Evolutionary conservation across 805 yeast species (phyloP), one percentile per base, ranked within the genome.

Genomic region (Priceomyces castillae): DNA sequence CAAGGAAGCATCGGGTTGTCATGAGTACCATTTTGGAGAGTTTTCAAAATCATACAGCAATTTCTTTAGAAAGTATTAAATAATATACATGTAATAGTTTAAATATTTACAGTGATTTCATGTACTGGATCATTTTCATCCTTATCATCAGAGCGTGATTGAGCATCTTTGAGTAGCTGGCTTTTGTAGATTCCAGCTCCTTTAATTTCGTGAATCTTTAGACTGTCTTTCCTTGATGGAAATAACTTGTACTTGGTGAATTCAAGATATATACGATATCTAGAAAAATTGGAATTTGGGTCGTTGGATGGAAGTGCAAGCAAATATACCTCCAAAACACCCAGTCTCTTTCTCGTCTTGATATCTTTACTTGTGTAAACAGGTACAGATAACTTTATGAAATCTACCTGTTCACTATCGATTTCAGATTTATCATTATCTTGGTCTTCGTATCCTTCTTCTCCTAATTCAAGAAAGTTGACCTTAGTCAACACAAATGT

Each of bases 1-100:
- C 26, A 56, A 67, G 42, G 80, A 73, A 39, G 39, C 57, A 2
- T 59, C 73, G 12, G 72, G 71, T 2, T 79, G 84, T 50, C 45
- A 53, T 37, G 59, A 56, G 35, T 48, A 46, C 26, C 54, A 46
- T 17, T 58, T 52, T 41, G 47, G 48, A 15, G 23, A 39, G 30
- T 61, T 61, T 41, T 41, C 41, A 14, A 52, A 56, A 9, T 35
- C 51, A 3, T 35, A 33, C 25, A 44, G 41, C 26, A 47, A 49
- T 34, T 58, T 47, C 41, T 56, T 56, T 34, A 44, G 34, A 35
- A 31, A 30, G n/a, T 34, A 12, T 17, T 14, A 28, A 22, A 20
- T 33, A 14, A 37, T 34, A 37, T 22, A 39, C 20, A 33, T 34
- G 31, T 34, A 40, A 11, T 22, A 20, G 26, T 43, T 30, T 40